Evolutionary conservation across 2,329 filamentous ascomycete genomes (phyloP), one percentile per base, ranked within the genome.

Genomic region (Colletotrichum tropicicola): DNA sequence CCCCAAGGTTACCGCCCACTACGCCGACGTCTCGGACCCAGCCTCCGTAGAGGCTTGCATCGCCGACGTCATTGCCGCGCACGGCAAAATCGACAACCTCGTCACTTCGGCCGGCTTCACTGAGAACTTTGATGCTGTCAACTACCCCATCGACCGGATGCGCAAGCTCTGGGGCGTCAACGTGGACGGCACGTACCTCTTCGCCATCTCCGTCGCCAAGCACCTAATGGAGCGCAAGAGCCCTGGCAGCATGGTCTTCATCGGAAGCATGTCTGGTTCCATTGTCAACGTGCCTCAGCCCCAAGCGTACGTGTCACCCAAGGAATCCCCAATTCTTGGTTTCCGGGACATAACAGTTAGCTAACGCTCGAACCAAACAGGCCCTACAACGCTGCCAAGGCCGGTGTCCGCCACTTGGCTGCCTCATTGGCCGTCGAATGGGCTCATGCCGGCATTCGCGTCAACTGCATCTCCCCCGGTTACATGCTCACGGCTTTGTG

Each of bases 81-180:
- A 97, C 76, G 90, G 91, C 78, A 91, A 92, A 78, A 93, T 98
- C 71, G 94, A 97, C 80, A 91, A 93, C 79, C 87, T 98, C 25
- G 94, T 98, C 72, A 98, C 95, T 25, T 97, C 93, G n/a, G 95
- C 95, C 52, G 95, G 95, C 47, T 97, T 98, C 82, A 96, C 93
- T 13, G 95, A 98, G 83, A 98, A 98, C 83, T 97, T 94, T 74
- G 91, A 97, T 73, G 95, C 95, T 48, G 91, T 94, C 73, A 89
- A 90, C 70, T 98, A 98, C 80, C 94, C 94, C 1, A 89, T 94
- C 70, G 93, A 97, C 71, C 91, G 94, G 69, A 91, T 98, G 79
- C 89, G 94, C 79, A 97, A 97, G 83, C 89, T 98, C 15, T 98
- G 93, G 93, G 90, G 89, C 52, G 95, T 98, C 75, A 97, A 98